phyloP scores from a whole-genome alignment of 192 early-diverging fungal genomes.

The Thoreauomyces humboldtii region DNA sequence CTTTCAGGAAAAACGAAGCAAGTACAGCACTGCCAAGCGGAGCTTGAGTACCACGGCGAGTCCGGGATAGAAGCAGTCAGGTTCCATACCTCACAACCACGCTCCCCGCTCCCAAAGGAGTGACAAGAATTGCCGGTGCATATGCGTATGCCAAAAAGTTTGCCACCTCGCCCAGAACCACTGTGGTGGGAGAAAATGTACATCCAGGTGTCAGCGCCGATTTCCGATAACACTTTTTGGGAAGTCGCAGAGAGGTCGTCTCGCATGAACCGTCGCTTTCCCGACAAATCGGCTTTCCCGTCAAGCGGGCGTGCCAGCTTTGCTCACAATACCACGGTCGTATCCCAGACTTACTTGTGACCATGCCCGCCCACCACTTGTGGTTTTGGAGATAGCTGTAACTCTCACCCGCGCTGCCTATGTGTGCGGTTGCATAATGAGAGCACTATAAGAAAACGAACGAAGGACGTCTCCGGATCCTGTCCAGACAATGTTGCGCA shows the following conservation, averaged over 20 bases:
- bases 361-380: conserved; percentile 90
- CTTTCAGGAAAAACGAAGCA: conserved; percentile 84
- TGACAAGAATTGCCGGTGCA: conserved; percentile 94
- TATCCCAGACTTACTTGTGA: conserved; percentile 45
- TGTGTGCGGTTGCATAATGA: no score
- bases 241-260: no score
- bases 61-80: not conserved
- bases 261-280: no score
- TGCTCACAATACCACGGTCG: no score
- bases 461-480: not conserved
- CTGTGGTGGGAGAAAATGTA: conserved; percentile 43
- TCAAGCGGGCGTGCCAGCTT: no score
- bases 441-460: no score
- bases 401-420: conserved; percentile 62
- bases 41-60: not conserved
- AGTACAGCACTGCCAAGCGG: conserved; percentile 66
- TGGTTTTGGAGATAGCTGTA: conserved; percentile 81
- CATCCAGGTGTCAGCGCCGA: no score
- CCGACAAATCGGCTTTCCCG: no score
- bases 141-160: conserved; percentile 96
- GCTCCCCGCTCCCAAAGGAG: conserved; percentile 87
- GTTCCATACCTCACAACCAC: conserved; percentile 74
- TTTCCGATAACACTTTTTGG: no score
- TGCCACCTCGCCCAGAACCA: conserved; percentile 89
- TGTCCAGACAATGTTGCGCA: not conserved